These are phyloP conservation scores for Phialocephala subalpina DNA, from an alignment of 2,329 filamentous ascomycete species.

Conservation along the genomic window DNA sequence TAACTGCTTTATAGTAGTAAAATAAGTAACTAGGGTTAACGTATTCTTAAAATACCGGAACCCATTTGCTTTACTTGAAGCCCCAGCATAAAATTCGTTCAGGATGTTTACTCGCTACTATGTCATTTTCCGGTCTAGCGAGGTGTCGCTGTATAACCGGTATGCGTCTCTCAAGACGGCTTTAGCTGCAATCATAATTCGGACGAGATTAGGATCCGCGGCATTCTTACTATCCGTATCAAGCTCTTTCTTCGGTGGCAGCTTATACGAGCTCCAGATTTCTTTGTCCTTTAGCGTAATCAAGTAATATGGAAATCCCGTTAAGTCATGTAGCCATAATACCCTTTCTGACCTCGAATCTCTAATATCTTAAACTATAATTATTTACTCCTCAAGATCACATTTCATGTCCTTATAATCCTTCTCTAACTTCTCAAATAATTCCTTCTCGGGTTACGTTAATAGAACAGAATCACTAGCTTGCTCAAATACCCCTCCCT, in stretches of 20 bases:
- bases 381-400: slow-evolving; percentile 21
- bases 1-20: slow-evolving; percentile 27
- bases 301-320: slow-evolving; percentile 9
- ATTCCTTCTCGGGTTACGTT: slow-evolving; percentile 16
- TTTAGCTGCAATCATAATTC: slow-evolving; percentile 22
- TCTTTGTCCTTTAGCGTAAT: slow-evolving; percentile 26
- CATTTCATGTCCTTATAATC: slow-evolving; percentile 16
- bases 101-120: slow-evolving; percentile 19
- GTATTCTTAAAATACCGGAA: slow-evolving; percentile 27
- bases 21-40: slow-evolving; percentile 24
- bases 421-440: slow-evolving; percentile 23
- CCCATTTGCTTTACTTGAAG: not conserved
- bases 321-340: slow-evolving; percentile 19
- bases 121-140: slow-evolving; percentile 24
- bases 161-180: slow-evolving; percentile 25
- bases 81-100: slow-evolving; percentile 3
- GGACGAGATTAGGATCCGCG: slow-evolving; percentile 21
- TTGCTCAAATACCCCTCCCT: too few species aligned
- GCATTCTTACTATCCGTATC: not conserved
- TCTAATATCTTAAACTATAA: slow-evolving; percentile 19
- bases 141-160: slow-evolving; percentile 25
- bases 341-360: slow-evolving; percentile 23
- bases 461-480: too few species aligned
- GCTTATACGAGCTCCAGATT: slow-evolving; percentile 28
- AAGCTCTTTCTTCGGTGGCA: slow-evolving; percentile 11